Percentiles rank a stretch among this genome's conserved stretches.
Evolutionary conservation across 2,329 filamentous ascomycete genomes (phyloP).

Genomic region (Colletotrichum sp.): DNA sequence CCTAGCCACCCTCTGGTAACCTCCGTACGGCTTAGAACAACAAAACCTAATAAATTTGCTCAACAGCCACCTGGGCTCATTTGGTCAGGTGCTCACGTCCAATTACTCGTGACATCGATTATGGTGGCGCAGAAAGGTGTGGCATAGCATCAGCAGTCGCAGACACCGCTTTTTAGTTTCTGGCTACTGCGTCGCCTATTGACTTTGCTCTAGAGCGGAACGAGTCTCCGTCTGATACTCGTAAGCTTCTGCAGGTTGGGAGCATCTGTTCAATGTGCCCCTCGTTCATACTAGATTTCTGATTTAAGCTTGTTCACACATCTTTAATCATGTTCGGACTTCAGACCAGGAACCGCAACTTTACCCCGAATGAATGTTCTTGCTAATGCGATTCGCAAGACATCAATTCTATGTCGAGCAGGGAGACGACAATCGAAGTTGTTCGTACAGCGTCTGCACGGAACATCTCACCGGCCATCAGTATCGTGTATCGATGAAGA

Average conservation of each 20-base stretch:
- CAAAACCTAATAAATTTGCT: neutral
- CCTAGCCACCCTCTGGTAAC: neutral
- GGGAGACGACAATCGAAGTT: neutral
- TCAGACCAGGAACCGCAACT: neutral
- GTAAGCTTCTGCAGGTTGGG: neutral
- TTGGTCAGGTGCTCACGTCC: neutral
- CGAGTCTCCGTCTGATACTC: neutral
- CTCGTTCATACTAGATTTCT: neutral
- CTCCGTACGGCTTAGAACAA: neutral
- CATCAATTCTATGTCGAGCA: neutral
- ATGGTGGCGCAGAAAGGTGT: neutral
- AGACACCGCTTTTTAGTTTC: neutral
- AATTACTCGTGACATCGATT: neutral
- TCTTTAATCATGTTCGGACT: neutral
- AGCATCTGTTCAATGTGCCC: neutral
- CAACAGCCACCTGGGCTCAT: neutral
- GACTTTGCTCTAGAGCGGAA: neutral
- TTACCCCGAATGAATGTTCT: neutral
- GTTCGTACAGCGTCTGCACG: neutral
- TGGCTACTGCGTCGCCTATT: neutral
- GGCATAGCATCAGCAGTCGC: neutral
- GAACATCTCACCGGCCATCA: rapidly evolving
- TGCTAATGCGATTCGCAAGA: neutral
- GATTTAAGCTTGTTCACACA: neutral
- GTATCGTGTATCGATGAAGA: neutral